Conservation (phyloP, 2,329 filamentous ascomycete genomes). For the Fusarium sacchari region DNA sequence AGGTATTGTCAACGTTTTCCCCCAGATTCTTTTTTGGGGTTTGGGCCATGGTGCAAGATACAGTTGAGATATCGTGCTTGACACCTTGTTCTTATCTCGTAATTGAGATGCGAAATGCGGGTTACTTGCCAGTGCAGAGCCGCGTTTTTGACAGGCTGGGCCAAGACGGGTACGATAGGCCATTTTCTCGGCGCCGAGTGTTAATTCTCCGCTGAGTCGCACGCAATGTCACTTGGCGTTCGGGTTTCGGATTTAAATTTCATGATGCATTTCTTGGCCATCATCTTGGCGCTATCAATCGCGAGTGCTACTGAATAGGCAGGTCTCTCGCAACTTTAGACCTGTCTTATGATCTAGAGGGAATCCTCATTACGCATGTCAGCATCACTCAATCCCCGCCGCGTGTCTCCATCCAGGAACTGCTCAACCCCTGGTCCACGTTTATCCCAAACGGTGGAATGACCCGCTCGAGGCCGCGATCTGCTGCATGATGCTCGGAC, state of each 20-base stretch:
- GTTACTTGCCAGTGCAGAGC: constrained; percentile 5
- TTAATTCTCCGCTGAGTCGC: constrained; percentile 1
- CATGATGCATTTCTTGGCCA: neutral
- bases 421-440: neutral
- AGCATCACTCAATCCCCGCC: neutral
- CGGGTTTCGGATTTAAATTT: neutral
- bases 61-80: constrained; percentile 18
- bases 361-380: neutral
- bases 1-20: constrained; percentile 26
- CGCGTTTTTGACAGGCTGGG: neutral
- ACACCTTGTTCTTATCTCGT: constrained; percentile 8
- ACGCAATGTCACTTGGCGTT: constrained; percentile 9
- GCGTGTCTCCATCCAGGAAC: neutral
- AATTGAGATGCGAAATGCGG: neutral
- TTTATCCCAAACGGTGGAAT: neutral
- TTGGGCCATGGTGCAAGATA: constrained; percentile 14
- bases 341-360: neutral
- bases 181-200: neutral
- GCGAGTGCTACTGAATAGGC: constrained; percentile 4
- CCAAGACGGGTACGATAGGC: constrained; percentile 3
- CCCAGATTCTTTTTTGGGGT: constrained; percentile 18
- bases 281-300: neutral
- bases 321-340: constrained; percentile 5
- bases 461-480: neutral
- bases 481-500: neutral